Base-by-base conservation (phyloP, 2,329 filamentous ascomycete genomes). In the Pseudocercospora eumusae region DNA sequence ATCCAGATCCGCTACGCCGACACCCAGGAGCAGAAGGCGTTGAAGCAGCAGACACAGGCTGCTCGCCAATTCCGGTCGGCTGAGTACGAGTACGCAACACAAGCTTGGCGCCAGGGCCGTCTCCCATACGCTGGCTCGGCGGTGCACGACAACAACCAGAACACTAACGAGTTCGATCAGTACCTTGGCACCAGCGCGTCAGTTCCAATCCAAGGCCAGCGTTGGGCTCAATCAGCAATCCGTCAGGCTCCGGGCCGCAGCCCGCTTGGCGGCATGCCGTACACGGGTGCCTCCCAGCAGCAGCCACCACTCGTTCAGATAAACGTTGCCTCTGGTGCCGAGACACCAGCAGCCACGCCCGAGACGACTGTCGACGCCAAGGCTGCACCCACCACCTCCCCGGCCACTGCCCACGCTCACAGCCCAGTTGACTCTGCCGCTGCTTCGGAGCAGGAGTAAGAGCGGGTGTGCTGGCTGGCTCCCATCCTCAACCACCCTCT, bases 1-100 rank as follows among this genome's bases (percentile, higher is more conserved):
- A 88, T 93, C 66, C 93, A 97, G 78, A 92, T 99, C 69, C 93
- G 95, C 68, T 99, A 96, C 76, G 93, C 96, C 66, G 95, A 99
- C 74, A 99, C 95, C 40, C 91, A 95, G 59, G 90, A 93, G 65
- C 95, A 99, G 78, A 99, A 99, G 82, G 87, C 95, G 74, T 84
- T 99, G 69, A 99, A 99, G 84, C 90, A 95, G 67, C 90, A 97
- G 75, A 98, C 93, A 45, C 92, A 95, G 31, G 92, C 96, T 75
- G 91, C 93, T 61, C 92, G 95, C 64, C 92, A 96, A 73, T 98
- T 96, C 80, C 91, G 95, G 63, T 95, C 93, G 62, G 95, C 95
- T 61, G 95, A 98, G 80, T 98, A 98, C 79, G 80, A 75, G 68
- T 65, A 71, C 66, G 67, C 73, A 56, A 69, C 73, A 57, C 68